Conservation (phyloP, 1,139 yeast genomes). For the Yamadazyma oceani region DNA sequence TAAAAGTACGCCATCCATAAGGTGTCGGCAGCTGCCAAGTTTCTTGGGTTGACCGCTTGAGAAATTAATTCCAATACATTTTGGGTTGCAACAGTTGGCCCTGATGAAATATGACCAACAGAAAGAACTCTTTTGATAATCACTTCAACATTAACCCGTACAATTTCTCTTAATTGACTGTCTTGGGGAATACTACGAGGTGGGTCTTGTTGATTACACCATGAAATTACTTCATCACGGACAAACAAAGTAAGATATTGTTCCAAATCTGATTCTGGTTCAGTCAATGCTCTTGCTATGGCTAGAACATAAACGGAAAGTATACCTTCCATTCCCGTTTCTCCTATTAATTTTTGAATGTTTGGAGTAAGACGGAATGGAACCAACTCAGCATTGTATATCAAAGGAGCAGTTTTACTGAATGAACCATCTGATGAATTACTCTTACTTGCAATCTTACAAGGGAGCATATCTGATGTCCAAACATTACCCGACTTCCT, state of each 20-base stretch:
- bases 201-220: constrained; percentile 85
- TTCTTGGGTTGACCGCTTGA: constrained; percentile 94
- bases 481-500: constrained; percentile 84
- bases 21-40: constrained; percentile 88
- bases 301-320: constrained; percentile 82
- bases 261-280: constrained; percentile 86
- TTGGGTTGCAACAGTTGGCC: constrained; percentile 84
- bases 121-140: constrained; percentile 69
- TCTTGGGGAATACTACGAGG: constrained; percentile 67
- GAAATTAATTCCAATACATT: constrained; percentile 88
- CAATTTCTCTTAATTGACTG: constrained; percentile 82
- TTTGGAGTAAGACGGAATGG: constrained; percentile 97
- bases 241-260: constrained; percentile 89
- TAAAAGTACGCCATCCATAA: constrained; percentile 94
- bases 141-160: constrained; percentile 81
- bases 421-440: constrained; percentile 60
- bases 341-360: constrained; percentile 90
- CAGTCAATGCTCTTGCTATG: constrained; percentile 85
- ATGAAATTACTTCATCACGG: constrained; percentile 89
- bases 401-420: constrained; percentile 74
- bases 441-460: constrained; percentile 66
- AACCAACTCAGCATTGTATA: constrained; percentile 91
- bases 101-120: constrained; percentile 76
- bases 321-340: constrained; percentile 87
- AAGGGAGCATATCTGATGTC: constrained; percentile 95